phyloP scores from a whole-genome alignment of 2,329 filamentous ascomycete species.

The Monilinia vaccinii-corymbosi region DNA sequence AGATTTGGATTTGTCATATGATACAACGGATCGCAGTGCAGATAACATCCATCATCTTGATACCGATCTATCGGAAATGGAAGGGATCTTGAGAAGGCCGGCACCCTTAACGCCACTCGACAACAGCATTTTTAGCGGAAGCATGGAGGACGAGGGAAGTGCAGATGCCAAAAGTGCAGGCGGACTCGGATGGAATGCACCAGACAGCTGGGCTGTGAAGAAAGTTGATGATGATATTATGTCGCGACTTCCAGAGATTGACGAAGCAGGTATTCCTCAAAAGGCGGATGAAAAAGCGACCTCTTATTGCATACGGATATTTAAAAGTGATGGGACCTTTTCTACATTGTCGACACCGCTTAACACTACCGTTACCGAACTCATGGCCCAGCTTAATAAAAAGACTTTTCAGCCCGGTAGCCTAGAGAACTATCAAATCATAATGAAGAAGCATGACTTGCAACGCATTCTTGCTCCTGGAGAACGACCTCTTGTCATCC shows the following conservation, averaged over 20 bases:
- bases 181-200: conserved; percentile 72
- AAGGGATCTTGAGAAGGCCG: conserved; percentile 72
- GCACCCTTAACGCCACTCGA: conserved; percentile 64
- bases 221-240: conserved; percentile 58
- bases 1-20: conserved; percentile 44
- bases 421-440: conserved; percentile 88
- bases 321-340: conserved; percentile 89
- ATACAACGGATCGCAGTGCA: conserved; percentile 16
- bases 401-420: conserved; percentile 90
- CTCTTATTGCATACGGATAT: conserved; percentile 89
- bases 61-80: conserved; percentile 83
- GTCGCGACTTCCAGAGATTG: conserved; percentile 48
- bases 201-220: conserved; percentile 93
- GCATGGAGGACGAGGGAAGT: conserved; percentile 35
- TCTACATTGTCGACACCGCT: conserved; percentile 79
- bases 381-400: conserved; percentile 83
- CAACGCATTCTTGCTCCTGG: conserved; percentile 68
- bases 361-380: conserved; percentile 76
- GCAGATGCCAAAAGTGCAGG: conserved; percentile 22
- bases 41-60: conserved; percentile 61
- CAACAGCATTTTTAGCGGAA: conserved; percentile 38
- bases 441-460: conserved; percentile 86
- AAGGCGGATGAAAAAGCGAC: conserved; percentile 65
- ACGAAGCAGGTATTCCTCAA: conserved; percentile 58
- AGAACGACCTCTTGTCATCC: conserved; percentile 81